Percentiles rank a stretch among this genome's conserved stretches.
Conservation (phyloP, 768 basidiomycete species). For the Lactarius evosmus region DNA sequence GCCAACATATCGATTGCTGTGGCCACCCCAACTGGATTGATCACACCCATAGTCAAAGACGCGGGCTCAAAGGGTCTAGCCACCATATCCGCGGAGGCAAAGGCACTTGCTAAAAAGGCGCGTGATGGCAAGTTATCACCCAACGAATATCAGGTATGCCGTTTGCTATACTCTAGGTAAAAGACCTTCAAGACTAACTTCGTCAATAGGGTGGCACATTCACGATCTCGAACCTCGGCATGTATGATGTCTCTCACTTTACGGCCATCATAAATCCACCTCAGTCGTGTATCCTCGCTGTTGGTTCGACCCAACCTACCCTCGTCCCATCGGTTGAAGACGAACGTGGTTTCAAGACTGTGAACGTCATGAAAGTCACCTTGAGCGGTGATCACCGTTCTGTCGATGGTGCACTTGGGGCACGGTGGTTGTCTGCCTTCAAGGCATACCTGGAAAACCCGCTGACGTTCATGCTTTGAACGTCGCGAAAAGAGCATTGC, state of each 20-base stretch:
- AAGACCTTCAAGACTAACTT: neutral
- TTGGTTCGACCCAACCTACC: constrained; percentile 83
- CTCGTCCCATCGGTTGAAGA: constrained; percentile 84
- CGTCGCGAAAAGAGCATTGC: constrained; percentile 13
- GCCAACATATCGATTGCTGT: constrained; percentile 97
- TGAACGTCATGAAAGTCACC: constrained; percentile 92
- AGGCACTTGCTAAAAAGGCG: constrained; percentile 90
- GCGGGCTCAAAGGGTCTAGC: constrained; percentile 91
- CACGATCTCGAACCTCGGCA: constrained; percentile 98
- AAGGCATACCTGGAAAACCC: constrained; percentile 97
- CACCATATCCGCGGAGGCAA: constrained; percentile 88
- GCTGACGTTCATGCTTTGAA: constrained; percentile 90
- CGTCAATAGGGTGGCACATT: constrained; percentile 83
- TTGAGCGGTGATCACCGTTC: constrained; percentile 93
- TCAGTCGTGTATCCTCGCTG: constrained; percentile 95
- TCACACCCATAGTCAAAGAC: constrained; percentile 96
- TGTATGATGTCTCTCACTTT: constrained; percentile 94
- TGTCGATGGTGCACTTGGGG: constrained; percentile 94
- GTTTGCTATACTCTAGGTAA: constrained; percentile 14
- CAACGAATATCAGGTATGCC: constrained; percentile 84
- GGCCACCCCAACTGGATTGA: constrained; percentile 91
- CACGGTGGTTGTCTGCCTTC: constrained; percentile 89
- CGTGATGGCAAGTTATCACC: constrained; percentile 95
- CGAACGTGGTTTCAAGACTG: constrained; percentile 92
- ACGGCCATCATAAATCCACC: constrained; percentile 99